Percentiles rank a stretch among this genome's conserved stretches.
Evolutionary conservation across 75 land plant genomes (phyloP).

Genomic region (Pseudotsuga menziesii): DNA sequence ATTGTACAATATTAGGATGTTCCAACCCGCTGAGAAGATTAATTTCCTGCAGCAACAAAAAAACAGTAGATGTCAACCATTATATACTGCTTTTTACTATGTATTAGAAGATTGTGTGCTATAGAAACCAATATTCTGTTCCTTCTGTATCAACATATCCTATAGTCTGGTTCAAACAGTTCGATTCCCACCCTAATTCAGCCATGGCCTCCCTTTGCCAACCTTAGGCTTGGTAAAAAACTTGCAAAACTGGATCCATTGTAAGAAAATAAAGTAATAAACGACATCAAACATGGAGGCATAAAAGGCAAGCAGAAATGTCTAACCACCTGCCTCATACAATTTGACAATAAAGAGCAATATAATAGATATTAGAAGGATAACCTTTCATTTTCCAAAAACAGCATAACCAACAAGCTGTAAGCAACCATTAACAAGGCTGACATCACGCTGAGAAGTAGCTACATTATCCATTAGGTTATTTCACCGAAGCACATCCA

Average conservation of each 20-base stretch:
- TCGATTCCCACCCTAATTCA: not conserved
- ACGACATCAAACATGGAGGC: too few relatives aligned
- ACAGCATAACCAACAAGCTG: not conserved
- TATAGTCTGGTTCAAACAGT: not conserved
- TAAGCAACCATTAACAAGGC: not conserved
- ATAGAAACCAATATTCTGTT: not conserved
- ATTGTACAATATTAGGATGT: constrained; percentile 86
- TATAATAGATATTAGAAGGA: not conserved
- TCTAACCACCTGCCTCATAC: not conserved
- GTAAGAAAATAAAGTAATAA: too few relatives aligned
- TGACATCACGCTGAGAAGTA: not conserved
- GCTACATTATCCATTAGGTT: not conserved
- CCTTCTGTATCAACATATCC: constrained; percentile 2
- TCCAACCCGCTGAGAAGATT: constrained; percentile 62
- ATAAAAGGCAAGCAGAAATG: not conserved
- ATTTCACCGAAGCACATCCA: too few relatives aligned
- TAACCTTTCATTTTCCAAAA: not conserved
- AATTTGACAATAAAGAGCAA: too few relatives aligned
- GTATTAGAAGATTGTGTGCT: not conserved
- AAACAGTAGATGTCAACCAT: constrained; percentile 1
- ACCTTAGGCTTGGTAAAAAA: not conserved
- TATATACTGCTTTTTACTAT: not conserved
- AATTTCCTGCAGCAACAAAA: constrained; percentile 56
- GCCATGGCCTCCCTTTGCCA: not conserved
- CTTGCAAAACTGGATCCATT: not conserved